Base-by-base conservation (phyloP, 768 basidiomycete genomes). In the Auriscalpium microsporum region DNA sequence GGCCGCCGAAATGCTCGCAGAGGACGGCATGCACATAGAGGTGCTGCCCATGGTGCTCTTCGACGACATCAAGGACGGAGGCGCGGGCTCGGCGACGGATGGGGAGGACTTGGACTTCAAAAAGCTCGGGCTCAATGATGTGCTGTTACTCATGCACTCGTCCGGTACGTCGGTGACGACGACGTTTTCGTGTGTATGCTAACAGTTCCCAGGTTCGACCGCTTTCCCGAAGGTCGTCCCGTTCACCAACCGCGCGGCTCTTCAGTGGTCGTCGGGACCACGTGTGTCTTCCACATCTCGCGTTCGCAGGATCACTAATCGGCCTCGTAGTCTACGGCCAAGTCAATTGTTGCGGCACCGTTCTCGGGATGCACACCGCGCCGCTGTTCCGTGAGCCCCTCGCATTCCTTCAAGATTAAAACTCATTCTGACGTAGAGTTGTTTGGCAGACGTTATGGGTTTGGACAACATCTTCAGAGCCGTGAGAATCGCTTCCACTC, bases 1-100 rank as follows among this genome's bases (percentile, higher is more conserved):
- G 21, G 65, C 62, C 9, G 37, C 54, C 21, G 53, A 52, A 10
- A 23, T 53, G 1, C 53, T 61, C n/a, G 45, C 13, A 13, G 33
- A 52, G 36, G 58, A 63, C 11, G 54, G 53, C 3, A 35, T 40
- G 10, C 33, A 36, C 3, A 13, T 61, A 19, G 50, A 45, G n/a
- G 44, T 65, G 13, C 11, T 59, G 10, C 45, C 58, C 3, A 50
- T 67, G 52, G 61, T 62, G 1, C 19, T 21, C 0, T 67, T 67
- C 50, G 51, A 52, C 2, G 65, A 63, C 5, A 36, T 66, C 49
- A 23, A 40, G 9, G 45, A 60, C 46, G 49, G 48, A 19, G 21
- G 54, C 48, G 28, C 28, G 28, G 28, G 28, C 28, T 28, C 28
- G 7, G 7, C 46, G 36, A 6, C n/a, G 44, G 10, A 50, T 9